Base-by-base conservation (phyloP, 2,329 filamentous ascomycete species). In the Fusarium begoniae region DNA sequence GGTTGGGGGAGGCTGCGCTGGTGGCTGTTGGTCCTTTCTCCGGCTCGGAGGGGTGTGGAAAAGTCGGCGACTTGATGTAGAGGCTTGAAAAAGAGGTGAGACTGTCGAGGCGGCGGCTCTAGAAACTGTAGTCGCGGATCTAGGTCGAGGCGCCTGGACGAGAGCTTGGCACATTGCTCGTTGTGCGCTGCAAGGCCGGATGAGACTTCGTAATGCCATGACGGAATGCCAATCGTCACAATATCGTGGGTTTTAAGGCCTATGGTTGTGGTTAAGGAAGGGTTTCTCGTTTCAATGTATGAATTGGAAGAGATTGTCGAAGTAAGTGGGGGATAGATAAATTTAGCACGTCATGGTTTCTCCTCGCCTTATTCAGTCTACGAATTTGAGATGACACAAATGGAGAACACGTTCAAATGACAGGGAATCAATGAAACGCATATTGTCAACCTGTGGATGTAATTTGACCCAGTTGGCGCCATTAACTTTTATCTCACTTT, bases 1-100 rank as follows among this genome's bases (percentile, higher is more conserved):
- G 6, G 87, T 87, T 18, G 82, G 81, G 6, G 83, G 82, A 12
- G 82, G 78, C 20, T 81, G 78, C 15, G 80, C 78, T 6, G 83
- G 80, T 14, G 74, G 62, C 43, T 72, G 53, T 45, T 75, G 68
- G 50, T 65, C 63, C 63, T 73, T 80, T 60, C 62, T 68, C 15
- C 64, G 61, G 44, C 63, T 66, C 11, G 70, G 50, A 4, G 69
- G 44, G 17, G 70, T 44, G 67, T 81, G 79, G 54, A 81, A 79
- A 17, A 60, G 48, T 54, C 66, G 67, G 53, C 28, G 57, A 37
- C 45, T 63, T 32, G 53, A 48, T 20, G 43, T 26, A 22, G n/a
- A 68, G 5, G 68, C 43, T 32, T 63, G 61, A 7, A 44, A 37
- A 38, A 43, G 30, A 35, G 47, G 59, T 20, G 40, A 47, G 14